Evolutionary conservation across 805 yeast genomes (phyloP).

Genomic region (Teunomyces pallodes): DNA sequence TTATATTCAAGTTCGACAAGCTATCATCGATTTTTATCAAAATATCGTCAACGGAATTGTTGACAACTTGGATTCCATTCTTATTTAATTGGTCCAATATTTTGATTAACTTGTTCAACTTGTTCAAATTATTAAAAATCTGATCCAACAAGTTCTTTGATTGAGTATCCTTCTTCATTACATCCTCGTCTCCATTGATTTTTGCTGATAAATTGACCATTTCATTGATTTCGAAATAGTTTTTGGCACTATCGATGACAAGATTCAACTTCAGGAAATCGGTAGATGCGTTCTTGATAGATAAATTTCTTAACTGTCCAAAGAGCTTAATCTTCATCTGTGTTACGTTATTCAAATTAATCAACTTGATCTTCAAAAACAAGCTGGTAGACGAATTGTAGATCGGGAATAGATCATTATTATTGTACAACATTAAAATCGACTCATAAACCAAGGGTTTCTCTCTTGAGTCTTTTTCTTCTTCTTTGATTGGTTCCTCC

Average conservation of each 20-base stretch:
- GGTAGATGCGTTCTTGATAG: conserved; percentile 17
- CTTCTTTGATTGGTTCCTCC: conserved; percentile 18
- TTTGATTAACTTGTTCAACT: conserved; percentile 30
- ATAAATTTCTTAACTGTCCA: conserved; percentile 26
- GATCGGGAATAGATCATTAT: conserved; percentile 30
- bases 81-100: conserved; percentile 32
- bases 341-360: conserved; percentile 11
- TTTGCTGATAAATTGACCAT: conserved; percentile 24
- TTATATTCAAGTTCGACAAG: conserved; percentile 10
- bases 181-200: conserved; percentile 14
- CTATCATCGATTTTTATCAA: conserved; percentile 27
- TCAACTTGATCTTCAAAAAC: conserved; percentile 28
- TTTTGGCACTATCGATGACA: conserved; percentile 17
- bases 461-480: conserved; percentile 9
- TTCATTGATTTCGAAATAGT: conserved; percentile 29
- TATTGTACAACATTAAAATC: conserved; percentile 20
- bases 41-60: conserved; percentile 27
- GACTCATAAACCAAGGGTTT: conserved; percentile 21
- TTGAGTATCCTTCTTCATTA: conserved; percentile 1
- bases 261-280: conserved; percentile 21
- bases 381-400: conserved; percentile 32
- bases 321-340: conserved; percentile 24
- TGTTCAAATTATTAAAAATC: conserved; percentile 29
- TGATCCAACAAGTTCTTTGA: conserved; percentile 17
- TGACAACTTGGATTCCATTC: conserved; percentile 23